Conservation (phyloP, 257 asterid species). For the Euphrasia confusa region DNA sequence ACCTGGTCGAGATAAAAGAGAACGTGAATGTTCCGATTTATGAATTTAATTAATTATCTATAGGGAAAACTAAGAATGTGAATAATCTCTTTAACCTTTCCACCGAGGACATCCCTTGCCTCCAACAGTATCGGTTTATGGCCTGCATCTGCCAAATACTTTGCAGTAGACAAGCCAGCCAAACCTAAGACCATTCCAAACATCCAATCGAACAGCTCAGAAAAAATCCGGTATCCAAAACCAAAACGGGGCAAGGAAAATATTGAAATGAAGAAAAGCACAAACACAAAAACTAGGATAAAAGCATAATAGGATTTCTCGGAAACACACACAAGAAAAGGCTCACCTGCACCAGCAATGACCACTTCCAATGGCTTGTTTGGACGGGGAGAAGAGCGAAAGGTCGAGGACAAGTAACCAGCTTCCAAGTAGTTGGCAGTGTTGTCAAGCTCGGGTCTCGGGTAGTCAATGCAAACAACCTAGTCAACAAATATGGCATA, state of each 20-base stretch:
- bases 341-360: slow-evolving; percentile 92
- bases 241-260: neutral
- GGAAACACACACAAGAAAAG: neutral
- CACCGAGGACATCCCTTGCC: slow-evolving; percentile 94
- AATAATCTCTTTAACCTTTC: slow-evolving; percentile 51
- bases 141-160: slow-evolving; percentile 97
- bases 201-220: slow-evolving; percentile 3
- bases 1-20: slow-evolving; percentile 35
- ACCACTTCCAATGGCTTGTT: slow-evolving; percentile 73
- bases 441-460: slow-evolving; percentile 71
- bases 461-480: slow-evolving; percentile 77
- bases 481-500: slow-evolving; percentile 23
- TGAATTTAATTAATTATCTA: neutral
- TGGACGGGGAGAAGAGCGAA: slow-evolving; percentile 63
- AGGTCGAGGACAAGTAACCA: slow-evolving; percentile 62
- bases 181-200: slow-evolving; percentile 58
- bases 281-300: neutral
- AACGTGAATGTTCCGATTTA: neutral
- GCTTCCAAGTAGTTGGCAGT: slow-evolving; percentile 70
- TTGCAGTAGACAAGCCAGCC: slow-evolving; percentile 94
- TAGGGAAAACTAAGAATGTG: neutral
- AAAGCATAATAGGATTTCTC: neutral
- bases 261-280: neutral
- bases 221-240: neutral
- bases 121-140: slow-evolving; percentile 88